These are phyloP conservation scores for Cercospora beticola DNA, from an alignment of 2,329 filamentous ascomycete species.

Conservation along the genomic window DNA sequence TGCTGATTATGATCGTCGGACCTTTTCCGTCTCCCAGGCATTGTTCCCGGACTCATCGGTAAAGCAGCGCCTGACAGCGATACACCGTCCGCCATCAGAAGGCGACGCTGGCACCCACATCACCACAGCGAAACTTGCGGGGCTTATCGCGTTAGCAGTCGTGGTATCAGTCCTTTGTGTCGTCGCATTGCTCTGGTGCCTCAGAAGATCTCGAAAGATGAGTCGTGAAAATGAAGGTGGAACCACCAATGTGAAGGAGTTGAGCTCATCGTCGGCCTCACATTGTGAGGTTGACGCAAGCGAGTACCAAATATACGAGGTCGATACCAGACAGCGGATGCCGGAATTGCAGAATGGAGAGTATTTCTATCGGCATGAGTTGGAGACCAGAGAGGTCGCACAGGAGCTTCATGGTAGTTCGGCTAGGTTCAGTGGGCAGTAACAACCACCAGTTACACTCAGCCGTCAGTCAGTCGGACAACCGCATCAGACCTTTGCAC, in stretches of 20 bases:
- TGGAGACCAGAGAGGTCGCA: background rate
- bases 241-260: background rate
- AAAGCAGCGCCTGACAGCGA: background rate
- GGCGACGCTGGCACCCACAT: background rate
- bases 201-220: background rate
- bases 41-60: slow-evolving; percentile 7
- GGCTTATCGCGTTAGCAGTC: background rate
- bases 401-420: background rate
- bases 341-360: background rate
- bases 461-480: background rate
- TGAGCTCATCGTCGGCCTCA: background rate
- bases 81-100: background rate
- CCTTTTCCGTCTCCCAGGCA: slow-evolving; percentile 31
- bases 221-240: background rate
- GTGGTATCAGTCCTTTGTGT: background rate
- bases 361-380: background rate
- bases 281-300: background rate
- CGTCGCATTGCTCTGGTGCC: background rate
- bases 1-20: slow-evolving; percentile 30
- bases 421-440: background rate
- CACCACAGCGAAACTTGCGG: background rate
- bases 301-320: background rate
- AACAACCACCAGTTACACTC: background rate
- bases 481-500: background rate
- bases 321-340: background rate